These are phyloP conservation scores for Raphanus hybrid DNA, from an alignment of 441 rosid genomes.

Conservation along the genomic window DNA sequence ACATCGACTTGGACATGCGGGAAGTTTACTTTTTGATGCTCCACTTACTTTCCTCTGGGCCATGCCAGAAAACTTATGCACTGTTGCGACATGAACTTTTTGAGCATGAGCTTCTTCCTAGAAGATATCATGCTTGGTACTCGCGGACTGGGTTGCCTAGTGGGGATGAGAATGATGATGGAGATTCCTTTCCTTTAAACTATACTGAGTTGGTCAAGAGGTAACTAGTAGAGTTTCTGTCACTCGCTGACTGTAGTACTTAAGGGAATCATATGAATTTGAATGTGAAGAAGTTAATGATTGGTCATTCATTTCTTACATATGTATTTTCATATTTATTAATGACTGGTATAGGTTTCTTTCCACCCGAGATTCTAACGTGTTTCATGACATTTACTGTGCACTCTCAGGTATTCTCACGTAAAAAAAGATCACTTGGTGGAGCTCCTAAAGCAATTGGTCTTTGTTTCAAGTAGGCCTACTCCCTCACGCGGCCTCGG, in stretches of 20 bases:
- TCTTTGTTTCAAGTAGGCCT: constrained; percentile 54
- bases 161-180: constrained; percentile 81
- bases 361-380: constrained; percentile 21
- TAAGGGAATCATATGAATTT: constrained; percentile 3
- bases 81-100: constrained; percentile 87
- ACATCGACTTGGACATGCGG: constrained; percentile 75
- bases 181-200: constrained; percentile 78
- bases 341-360: constrained; percentile 9
- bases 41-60: constrained; percentile 93
- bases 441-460: constrained; percentile 91
- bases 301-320: constrained; percentile 16
- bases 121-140: constrained; percentile 99
- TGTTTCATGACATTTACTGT: constrained; percentile 36
- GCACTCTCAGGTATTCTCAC: constrained; percentile 79
- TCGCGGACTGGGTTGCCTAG: constrained; percentile 72
- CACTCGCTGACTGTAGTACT: constrained; percentile 25
- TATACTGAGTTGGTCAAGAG: constrained; percentile 75
- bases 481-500: constrained; percentile 54
- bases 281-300: constrained; percentile 15
- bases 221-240: constrained; percentile 46
- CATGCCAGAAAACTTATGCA: constrained; percentile 80
- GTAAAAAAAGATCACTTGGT: constrained; percentile 89
- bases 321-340: constrained; percentile 1
- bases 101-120: constrained; percentile 90
- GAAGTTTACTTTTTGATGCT: constrained; percentile 95